phyloP scores from a whole-genome alignment of 1,139 yeast species.

The Saccharomycopsis crataegensis region DNA sequence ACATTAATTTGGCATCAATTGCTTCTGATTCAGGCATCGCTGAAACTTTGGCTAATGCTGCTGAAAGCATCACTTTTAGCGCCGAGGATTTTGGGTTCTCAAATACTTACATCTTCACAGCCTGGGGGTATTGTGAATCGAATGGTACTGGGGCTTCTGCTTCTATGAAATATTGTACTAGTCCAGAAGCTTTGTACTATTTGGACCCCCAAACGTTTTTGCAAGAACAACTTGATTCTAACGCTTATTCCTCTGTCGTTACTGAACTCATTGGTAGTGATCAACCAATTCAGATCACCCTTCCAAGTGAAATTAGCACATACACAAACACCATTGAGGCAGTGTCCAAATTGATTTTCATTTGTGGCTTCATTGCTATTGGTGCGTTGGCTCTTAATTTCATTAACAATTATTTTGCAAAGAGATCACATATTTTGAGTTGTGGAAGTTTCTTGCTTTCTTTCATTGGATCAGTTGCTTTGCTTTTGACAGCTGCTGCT shows the following conservation, averaged over 20 bases:
- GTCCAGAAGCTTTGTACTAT: slow-evolving; percentile 39
- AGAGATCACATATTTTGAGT: slow-evolving; percentile 31
- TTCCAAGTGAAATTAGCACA: slow-evolving; percentile 30
- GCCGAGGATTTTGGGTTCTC: slow-evolving; percentile 42
- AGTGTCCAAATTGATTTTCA: slow-evolving; percentile 40
- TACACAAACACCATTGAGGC: slow-evolving; percentile 32
- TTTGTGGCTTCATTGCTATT: slow-evolving; percentile 39
- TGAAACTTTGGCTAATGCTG: slow-evolving; percentile 21
- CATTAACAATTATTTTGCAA: slow-evolving; percentile 34
- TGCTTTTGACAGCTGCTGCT: slow-evolving; percentile 34
- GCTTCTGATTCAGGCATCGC: slow-evolving; percentile 16
- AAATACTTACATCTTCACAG: slow-evolving; percentile 54
- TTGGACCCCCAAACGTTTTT: slow-evolving; percentile 49
- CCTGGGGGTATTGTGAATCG: slow-evolving; percentile 63
- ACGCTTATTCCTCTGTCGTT: slow-evolving; percentile 27
- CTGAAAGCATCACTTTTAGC: slow-evolving; percentile 14
- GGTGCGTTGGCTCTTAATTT: slow-evolving; percentile 34
- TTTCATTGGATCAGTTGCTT: slow-evolving; percentile 26
- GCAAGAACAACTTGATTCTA: slow-evolving; percentile 29
- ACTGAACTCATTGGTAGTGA: slow-evolving; percentile 17
- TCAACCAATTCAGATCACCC: slow-evolving; percentile 17
- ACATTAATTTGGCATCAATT: slow-evolving; percentile 22
- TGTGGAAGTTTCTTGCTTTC: slow-evolving; percentile 27
- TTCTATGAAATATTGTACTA: slow-evolving; percentile 43
- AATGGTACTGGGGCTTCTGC: slow-evolving; percentile 29